Conservation (phyloP, 2,329 filamentous ascomycete species). For the Penicillium brasilianum region DNA sequence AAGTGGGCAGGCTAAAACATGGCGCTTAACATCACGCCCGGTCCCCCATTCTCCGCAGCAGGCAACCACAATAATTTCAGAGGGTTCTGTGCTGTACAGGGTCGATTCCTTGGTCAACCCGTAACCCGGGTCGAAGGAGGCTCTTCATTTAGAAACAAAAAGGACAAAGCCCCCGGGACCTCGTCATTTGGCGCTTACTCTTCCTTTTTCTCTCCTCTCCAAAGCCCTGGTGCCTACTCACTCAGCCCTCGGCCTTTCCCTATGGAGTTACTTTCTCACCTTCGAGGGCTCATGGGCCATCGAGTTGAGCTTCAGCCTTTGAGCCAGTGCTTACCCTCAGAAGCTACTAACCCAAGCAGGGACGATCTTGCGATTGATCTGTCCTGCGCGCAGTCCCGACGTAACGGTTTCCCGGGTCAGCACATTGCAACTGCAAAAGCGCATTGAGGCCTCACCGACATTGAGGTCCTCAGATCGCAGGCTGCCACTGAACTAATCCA, state of each 20-base stretch:
- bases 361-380: not conserved
- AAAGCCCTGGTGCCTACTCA: not conserved
- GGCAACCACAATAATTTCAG: not conserved
- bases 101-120: not conserved
- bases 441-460: slow-evolving; percentile 2
- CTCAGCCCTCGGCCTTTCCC: not conserved
- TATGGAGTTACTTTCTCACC: not conserved
- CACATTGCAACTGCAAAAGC: not conserved
- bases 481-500: not conserved
- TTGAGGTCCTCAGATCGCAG: not conserved
- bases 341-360: not conserved
- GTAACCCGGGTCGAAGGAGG: not conserved
- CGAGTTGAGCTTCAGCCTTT: not conserved
- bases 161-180: not conserved
- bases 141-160: not conserved
- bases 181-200: not conserved
- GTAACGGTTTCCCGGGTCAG: not conserved
- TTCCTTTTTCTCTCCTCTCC: not conserved
- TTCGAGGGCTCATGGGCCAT: not conserved
- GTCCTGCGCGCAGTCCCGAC: not conserved
- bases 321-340: not conserved
- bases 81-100: not conserved
- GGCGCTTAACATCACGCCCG: not conserved
- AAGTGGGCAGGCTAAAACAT: not conserved
- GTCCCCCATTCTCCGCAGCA: not conserved